Evolutionary conservation across 139 green algal genomes (phyloP).

Genomic region (Nannochloris sp.): DNA sequence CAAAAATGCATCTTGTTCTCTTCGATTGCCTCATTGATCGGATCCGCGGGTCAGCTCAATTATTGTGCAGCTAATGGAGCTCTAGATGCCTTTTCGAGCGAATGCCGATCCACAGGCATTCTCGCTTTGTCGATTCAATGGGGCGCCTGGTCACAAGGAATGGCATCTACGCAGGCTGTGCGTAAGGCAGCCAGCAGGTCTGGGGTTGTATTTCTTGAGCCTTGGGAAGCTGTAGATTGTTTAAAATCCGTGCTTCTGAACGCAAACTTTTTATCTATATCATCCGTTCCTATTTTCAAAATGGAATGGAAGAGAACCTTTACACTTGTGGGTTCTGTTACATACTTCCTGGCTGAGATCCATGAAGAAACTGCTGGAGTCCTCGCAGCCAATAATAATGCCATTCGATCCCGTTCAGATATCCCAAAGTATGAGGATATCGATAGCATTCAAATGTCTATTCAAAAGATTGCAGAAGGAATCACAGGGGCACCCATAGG

Average conservation of each 20-base stretch:
- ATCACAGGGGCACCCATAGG: slow-evolving; percentile 21
- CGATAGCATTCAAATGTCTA: not conserved
- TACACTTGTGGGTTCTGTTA: not conserved
- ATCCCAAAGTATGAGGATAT: not conserved
- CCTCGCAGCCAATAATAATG: not conserved
- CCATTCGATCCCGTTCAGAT: not conserved
- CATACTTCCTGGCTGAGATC: slow-evolving; percentile 8
- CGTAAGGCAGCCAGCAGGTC: slow-evolving; percentile 41
- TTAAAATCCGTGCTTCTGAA: slow-evolving; percentile 16
- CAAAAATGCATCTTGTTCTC: slow-evolving; percentile 37
- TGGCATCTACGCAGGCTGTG: slow-evolving; percentile 50
- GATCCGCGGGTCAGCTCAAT: slow-evolving; percentile 56
- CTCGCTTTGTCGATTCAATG: slow-evolving; percentile 25
- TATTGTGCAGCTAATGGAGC: slow-evolving; percentile 63
- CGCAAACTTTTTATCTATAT: not conserved
- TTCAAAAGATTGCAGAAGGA: slow-evolving; percentile 8
- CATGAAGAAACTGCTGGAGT: not conserved
- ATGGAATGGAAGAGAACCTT: slow-evolving; percentile 39
- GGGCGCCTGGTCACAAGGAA: slow-evolving; percentile 54
- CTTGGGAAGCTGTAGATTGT: slow-evolving; percentile 40
- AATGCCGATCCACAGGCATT: not conserved
- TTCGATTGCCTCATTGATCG: slow-evolving; percentile 52
- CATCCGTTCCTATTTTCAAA: slow-evolving; percentile 19
- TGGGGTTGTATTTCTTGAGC: slow-evolving; percentile 46
- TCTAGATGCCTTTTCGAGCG: slow-evolving; percentile 34